Evolutionary conservation across 2,329 filamentous ascomycete species (phyloP).

Genomic region (Cercospora beticola): DNA sequence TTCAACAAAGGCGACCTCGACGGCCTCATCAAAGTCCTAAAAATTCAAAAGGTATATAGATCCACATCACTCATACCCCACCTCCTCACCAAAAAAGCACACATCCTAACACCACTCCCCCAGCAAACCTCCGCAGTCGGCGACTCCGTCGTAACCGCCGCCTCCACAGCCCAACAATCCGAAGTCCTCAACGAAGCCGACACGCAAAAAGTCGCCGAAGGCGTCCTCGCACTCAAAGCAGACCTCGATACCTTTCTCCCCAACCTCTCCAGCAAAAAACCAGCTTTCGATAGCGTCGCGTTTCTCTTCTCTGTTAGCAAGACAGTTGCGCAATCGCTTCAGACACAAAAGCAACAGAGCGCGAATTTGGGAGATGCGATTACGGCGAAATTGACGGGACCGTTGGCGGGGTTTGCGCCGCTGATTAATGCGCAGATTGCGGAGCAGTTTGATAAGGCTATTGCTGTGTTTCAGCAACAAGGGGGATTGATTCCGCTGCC

Average conservation of each 20-base stretch:
- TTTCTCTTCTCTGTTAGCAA: conserved; percentile 10
- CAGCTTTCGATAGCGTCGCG: conserved; percentile 21
- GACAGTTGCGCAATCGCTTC: conserved; percentile 16
- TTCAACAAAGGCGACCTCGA: conserved; percentile 22
- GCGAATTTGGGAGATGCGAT: conserved; percentile 16
- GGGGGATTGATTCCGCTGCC: conserved; percentile 17
- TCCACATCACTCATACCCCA: not conserved
- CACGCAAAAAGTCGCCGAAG: conserved; percentile 18
- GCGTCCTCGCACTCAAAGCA: conserved; percentile 19
- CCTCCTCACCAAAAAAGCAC: not conserved
- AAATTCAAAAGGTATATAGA: conserved; percentile 15
- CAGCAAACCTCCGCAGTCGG: conserved; percentile 15
- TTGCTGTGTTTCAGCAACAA: conserved; percentile 13
- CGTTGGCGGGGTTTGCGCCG: conserved; percentile 14
- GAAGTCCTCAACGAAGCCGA: conserved; percentile 7
- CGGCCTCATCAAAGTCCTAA: conserved; percentile 18
- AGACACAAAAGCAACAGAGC: conserved; percentile 13
- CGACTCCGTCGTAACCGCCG: conserved; percentile 15
- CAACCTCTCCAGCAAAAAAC: conserved; percentile 19
- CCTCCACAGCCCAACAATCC: conserved; percentile 15
- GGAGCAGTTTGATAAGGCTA: conserved; percentile 16
- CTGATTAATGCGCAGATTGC: conserved; percentile 19
- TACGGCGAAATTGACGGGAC: conserved; percentile 17
- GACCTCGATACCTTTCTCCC: conserved; percentile 18
- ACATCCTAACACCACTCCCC: not conserved